Base-by-base conservation (phyloP, 768 basidiomycete species). In the Hericium rajendrae region DNA sequence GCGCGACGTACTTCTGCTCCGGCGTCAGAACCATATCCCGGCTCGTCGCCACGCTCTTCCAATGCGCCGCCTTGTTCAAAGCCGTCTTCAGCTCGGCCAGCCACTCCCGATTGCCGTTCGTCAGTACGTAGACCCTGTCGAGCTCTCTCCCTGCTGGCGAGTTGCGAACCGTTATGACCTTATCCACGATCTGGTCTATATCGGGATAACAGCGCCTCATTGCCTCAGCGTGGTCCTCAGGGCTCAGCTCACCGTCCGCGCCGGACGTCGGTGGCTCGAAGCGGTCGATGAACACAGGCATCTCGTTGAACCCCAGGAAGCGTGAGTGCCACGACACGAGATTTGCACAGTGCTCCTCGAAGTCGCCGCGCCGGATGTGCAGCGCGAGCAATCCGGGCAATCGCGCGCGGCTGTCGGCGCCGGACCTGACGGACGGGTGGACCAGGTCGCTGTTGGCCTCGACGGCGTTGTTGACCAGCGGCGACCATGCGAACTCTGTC, bases 351-450 rank as follows among this genome's bases (percentile, higher is more conserved):
- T 81, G 79, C 0, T 58, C 54, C 20, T 66, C 32, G 59, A 71
- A 81, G 66, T 80, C 79, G 4, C 79, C 79, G 28, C 78, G 71
- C 8, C 79, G 77, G 43, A 81, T 68, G 60, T 81, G 80, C 11
- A 81, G 63, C 13, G 69, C 77, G 15, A 81, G 68, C 0, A 79
- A 65, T 16, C 78, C 74, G 9, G 68, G 55, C 38, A 77, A 66
- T 6, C 65, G 61, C 26, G 68, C 22, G 32, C 6, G 32, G 54
- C 60, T 55, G 28, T 57, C 37, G 43, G 41, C 16, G 49, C 41
- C 43, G 37, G 18, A 43, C n/a, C 53, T 22, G 60, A 57, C 41
- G 49, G 48, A 16, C 51, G 28, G 61, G 57, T 51, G 51, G 48
- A 62, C 26, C 38, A 40, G 39, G 18, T 55, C 51, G 38, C 51